These are phyloP conservation scores for Nemania sp. DNA, from an alignment of 2,329 filamentous ascomycete species.

Conservation along the genomic window DNA sequence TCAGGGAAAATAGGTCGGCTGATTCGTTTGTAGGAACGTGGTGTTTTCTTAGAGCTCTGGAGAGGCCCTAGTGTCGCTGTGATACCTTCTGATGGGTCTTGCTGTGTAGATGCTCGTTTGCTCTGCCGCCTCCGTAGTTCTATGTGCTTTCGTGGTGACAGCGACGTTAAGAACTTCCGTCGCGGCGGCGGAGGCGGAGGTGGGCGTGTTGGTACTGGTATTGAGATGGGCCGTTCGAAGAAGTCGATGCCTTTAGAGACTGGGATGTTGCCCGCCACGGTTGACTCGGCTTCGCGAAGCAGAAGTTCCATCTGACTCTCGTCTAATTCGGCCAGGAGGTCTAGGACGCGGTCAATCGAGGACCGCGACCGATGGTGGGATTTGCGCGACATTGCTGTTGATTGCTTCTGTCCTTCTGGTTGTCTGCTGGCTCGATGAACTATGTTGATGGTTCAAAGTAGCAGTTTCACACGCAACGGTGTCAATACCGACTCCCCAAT, in stretches of 20 bases:
- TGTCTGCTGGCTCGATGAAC: background rate
- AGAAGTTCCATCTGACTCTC: conserved; percentile 35
- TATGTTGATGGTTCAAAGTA: background rate
- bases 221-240: conserved; percentile 28
- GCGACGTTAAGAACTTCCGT: conserved; percentile 33
- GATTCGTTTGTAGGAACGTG: conserved; percentile 33
- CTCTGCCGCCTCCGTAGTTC: conserved; percentile 28
- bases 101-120: conserved; percentile 27
- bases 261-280: conserved; percentile 33
- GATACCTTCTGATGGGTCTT: conserved; percentile 10
- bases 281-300: conserved; percentile 36
- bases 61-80: background rate
- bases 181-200: conserved; percentile 23
- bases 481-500: conserved; percentile 7
- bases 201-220: conserved; percentile 2
- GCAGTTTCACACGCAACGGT: too few relatives aligned
- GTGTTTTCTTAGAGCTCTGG: conserved; percentile 25
- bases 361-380: conserved; percentile 34
- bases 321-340: conserved; percentile 36
- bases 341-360: conserved; percentile 37
- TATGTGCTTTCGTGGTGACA: conserved; percentile 32
- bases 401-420: background rate
- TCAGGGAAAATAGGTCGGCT: conserved; percentile 30
- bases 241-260: conserved; percentile 36
- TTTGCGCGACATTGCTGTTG: conserved; percentile 22